These are phyloP conservation scores for Lasiodiplodia sp. DNA, from an alignment of 2,329 filamentous ascomycete species.

Conservation along the genomic window DNA sequence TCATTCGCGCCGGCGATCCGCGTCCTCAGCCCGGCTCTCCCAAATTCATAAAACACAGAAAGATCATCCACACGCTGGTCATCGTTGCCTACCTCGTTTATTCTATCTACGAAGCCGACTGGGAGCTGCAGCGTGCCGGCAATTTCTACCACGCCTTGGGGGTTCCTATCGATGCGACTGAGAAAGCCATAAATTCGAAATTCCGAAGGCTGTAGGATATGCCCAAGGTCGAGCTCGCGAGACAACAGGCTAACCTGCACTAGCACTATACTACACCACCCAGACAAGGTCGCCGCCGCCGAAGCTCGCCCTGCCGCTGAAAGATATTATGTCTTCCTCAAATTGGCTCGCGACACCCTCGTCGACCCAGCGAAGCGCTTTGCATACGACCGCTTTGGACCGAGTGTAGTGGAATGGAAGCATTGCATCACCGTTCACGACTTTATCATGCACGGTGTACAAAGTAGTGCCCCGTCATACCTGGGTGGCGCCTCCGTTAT, in stretches of 20 bases:
- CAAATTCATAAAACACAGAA: constrained; percentile 75
- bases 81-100: constrained; percentile 86
- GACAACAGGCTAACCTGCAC: background rate
- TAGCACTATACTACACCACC: constrained; percentile 70
- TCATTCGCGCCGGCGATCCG: constrained; percentile 87
- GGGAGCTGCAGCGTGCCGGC: constrained; percentile 73
- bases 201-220: constrained; percentile 72
- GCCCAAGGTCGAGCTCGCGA: background rate
- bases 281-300: constrained; percentile 73
- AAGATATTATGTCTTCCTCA: constrained; percentile 79
- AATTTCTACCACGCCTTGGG: constrained; percentile 83
- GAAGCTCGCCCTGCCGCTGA: constrained; percentile 51
- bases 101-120: constrained; percentile 91
- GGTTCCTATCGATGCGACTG: constrained; percentile 71
- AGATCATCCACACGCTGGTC: constrained; percentile 82
- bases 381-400: constrained; percentile 89
- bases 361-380: constrained; percentile 79
- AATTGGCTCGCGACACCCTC: constrained; percentile 82
- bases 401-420: constrained; percentile 71
- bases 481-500: constrained; percentile 63
- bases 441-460: constrained; percentile 73
- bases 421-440: constrained; percentile 74
- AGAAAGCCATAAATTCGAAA: constrained; percentile 80
- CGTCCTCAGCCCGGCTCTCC: constrained; percentile 74
- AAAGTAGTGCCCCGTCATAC: constrained; percentile 68